Evolutionary conservation across 2,329 filamentous ascomycete genomes (phyloP), one percentile per base, ranked within the genome.

Genomic region (Aureobasidium subglaciale): DNA sequence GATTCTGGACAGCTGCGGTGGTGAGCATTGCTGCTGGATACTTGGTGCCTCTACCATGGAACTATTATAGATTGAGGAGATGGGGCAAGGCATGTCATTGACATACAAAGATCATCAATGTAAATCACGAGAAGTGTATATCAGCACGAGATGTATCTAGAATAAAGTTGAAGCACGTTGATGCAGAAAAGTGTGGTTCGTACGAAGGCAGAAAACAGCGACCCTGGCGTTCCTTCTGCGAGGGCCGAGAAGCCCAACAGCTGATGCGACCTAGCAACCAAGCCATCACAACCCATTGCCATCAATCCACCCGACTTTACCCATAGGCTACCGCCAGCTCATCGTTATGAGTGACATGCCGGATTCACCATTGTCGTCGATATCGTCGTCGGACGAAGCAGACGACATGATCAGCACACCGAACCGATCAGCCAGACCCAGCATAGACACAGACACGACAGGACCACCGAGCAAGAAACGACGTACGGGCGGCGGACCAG

Each of bases 371-470:
- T 79, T 87, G 63, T 86, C 83, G 49, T 81, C 82, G 59, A 78
- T 84, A 60, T 80, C 78, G 60, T 83, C 81, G 43, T 54, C 54
- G 10, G 83, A 84, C 62, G 79, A 82, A 66, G 76, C 76, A 67
- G 82, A 82, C 63, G 75, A 76, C 62, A 72, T 72, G 55, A 64
- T 75, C 68, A 80, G 76, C 70, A 75, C 73, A 59, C 73, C 76
- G 52, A 71, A 75, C 62, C 73, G 75, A 61, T 75, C 75, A 58
- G 67, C 66, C 40, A 64, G 66, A 32, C 74, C 74, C 59, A 73
- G 70, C 66, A 72, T 73, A 61, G 72, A 73, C 38, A 64, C 68
- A 40, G 69, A 69, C 38, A 55, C 56, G 67, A 46, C 60, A 59
- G 57, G 62, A 66, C 35, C 61, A 62, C 70, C 71, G 1, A 46